Percentiles rank a stretch among this genome's conserved stretches.
Conservation (phyloP, 495 filamentous ascomycete genomes). For the Podospora comata region DNA sequence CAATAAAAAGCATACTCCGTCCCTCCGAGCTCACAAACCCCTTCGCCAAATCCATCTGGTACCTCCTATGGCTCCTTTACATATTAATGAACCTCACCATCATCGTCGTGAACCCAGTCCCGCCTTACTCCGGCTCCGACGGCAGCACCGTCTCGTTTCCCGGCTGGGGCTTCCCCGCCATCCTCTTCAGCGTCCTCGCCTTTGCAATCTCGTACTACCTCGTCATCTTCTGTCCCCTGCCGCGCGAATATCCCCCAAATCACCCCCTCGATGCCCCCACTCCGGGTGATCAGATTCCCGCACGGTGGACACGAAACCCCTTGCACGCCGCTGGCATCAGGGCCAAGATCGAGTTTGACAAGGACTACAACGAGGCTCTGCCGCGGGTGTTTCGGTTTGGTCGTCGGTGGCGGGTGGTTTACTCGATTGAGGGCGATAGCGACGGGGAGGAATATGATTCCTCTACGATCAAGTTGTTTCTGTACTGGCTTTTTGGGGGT, state of each 20-base stretch:
- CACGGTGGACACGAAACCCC: background rate
- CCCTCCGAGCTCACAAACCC: background rate
- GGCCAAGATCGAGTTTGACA: background rate
- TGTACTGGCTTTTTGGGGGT: constrained; percentile 5
- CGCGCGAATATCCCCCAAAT: background rate
- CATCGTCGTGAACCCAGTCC: background rate
- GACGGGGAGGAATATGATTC: background rate
- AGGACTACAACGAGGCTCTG: background rate
- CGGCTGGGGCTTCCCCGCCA: background rate
- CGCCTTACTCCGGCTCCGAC: background rate
- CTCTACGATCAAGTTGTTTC: background rate
- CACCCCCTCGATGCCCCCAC: background rate
- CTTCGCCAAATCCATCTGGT: background rate
- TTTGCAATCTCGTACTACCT: background rate
- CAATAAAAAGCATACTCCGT: background rate
- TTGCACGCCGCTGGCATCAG: background rate
- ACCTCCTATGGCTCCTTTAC: background rate
- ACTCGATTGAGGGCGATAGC: background rate
- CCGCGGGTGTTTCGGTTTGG: background rate
- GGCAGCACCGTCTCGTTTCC: background rate
- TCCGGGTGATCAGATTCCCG: background rate
- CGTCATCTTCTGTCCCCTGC: background rate
- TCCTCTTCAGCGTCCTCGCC: background rate
- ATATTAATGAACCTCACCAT: background rate
- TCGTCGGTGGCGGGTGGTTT: background rate